These are phyloP conservation scores for Chrysoporthe austroafricana DNA, from an alignment of 2,329 filamentous ascomycete species.

Conservation along the genomic window DNA sequence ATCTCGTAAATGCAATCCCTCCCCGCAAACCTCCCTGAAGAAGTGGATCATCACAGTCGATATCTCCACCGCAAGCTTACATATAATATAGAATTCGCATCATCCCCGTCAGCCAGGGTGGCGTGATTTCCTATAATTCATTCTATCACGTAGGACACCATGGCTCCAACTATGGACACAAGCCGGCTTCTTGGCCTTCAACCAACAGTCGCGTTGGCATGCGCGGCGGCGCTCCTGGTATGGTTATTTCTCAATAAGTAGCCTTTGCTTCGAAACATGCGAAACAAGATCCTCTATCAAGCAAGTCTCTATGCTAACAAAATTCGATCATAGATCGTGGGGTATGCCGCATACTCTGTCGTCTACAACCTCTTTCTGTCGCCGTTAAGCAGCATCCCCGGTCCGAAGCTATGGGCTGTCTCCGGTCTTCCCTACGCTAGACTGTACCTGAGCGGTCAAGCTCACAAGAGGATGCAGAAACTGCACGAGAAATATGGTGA, in stretches of 20 bases:
- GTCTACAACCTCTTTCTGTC: constrained; percentile 26
- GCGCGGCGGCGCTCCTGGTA: background rate
- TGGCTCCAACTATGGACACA: background rate
- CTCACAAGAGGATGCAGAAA: constrained; percentile 13
- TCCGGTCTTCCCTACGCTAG: constrained; percentile 10
- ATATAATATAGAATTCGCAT: background rate
- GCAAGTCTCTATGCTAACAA: background rate
- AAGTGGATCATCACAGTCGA: no score
- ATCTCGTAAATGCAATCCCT: no score
- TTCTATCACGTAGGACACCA: background rate
- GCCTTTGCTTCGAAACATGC: no score
- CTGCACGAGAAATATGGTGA: constrained; percentile 23
- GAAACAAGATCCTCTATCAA: background rate
- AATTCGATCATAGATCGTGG: constrained; percentile 2
- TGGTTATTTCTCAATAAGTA: background rate
- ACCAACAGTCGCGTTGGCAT: background rate
- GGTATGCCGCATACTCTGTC: constrained; percentile 9
- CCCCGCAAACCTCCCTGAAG: no score
- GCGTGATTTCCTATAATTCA: background rate
- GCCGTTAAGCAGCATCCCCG: constrained; percentile 18
- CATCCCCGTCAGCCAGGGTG: background rate
- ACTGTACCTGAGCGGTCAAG: constrained; percentile 5
- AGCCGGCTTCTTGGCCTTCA: constrained; percentile 2
- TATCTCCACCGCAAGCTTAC: background rate
- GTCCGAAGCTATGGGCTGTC: constrained; percentile 23